phyloP scores from a whole-genome alignment of 2,329 filamentous ascomycete genomes.

The Beauveria australis region DNA sequence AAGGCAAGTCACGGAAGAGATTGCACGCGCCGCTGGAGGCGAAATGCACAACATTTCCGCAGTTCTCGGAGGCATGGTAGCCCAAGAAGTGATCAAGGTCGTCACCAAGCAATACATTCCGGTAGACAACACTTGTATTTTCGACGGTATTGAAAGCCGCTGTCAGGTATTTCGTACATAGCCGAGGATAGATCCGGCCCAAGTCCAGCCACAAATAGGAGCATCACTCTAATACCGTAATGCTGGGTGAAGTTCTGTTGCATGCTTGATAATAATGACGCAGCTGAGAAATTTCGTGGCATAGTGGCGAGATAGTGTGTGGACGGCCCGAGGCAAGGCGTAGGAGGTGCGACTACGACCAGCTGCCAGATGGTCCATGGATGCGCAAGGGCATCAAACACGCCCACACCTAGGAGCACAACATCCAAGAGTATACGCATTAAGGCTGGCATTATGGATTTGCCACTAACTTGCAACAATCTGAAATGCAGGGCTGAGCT shows the following conservation, averaged over 20 bases:
- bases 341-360: background rate
- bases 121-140: conserved; percentile 63
- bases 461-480: conserved; percentile 68
- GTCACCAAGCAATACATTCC: conserved; percentile 66
- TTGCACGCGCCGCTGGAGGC: conserved; percentile 68
- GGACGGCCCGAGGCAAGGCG: background rate
- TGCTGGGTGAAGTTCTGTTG: too few species aligned
- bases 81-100: conserved; percentile 95
- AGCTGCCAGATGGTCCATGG: background rate
- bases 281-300: background rate
- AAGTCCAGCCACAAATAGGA: background rate
- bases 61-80: conserved; percentile 80
- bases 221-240: background rate
- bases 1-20: conserved; percentile 51
- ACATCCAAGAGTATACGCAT: background rate
- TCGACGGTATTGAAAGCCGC: conserved; percentile 58
- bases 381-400: background rate
- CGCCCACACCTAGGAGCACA: background rate
- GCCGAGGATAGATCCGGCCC: background rate
- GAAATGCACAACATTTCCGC: conserved; percentile 92
- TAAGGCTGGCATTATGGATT: conserved; percentile 52
- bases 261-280: background rate
- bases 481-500: conserved; percentile 67
- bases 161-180: conserved; percentile 50
- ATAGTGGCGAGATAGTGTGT: background rate